Conservation (phyloP, 768 basidiomycete genomes). For the Cystofilobasidium capitatum region DNA sequence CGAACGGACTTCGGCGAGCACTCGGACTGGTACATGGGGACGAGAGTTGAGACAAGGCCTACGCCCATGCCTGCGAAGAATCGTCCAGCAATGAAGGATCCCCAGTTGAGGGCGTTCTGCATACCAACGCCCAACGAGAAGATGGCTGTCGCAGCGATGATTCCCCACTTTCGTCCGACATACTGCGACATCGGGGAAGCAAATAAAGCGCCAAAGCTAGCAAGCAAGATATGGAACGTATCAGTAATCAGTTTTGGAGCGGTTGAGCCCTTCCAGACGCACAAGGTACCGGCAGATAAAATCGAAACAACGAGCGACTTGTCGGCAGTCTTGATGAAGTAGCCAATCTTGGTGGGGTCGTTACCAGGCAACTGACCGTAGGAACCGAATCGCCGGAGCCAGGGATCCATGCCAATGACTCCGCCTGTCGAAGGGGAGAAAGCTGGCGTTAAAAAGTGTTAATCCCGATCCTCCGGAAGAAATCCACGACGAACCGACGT, state of each 20-base stretch:
- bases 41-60: no score
- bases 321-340: constrained; percentile 18
- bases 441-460: background rate
- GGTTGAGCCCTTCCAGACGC: constrained; percentile 29
- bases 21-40: constrained; percentile 36
- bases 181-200: background rate
- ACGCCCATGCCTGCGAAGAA: no score
- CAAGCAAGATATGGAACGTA: background rate
- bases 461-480: background rate
- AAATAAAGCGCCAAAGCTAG: background rate
- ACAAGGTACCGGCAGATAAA: constrained; percentile 42
- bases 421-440: background rate
- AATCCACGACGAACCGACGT: background rate
- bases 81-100: no score
- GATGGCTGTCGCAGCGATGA: constrained; percentile 28
- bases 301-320: constrained; percentile 41
- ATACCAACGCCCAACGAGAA: no score
- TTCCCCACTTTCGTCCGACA: constrained; percentile 26
- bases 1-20: constrained; percentile 40
- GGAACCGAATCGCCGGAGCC: background rate
- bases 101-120: no score
- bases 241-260: background rate
- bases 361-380: background rate
- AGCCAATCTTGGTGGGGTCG: background rate
- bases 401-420: constrained; percentile 5